Conservation (phyloP, 495 filamentous ascomycete species). For the Hyaloscypha finlandica region DNA sequence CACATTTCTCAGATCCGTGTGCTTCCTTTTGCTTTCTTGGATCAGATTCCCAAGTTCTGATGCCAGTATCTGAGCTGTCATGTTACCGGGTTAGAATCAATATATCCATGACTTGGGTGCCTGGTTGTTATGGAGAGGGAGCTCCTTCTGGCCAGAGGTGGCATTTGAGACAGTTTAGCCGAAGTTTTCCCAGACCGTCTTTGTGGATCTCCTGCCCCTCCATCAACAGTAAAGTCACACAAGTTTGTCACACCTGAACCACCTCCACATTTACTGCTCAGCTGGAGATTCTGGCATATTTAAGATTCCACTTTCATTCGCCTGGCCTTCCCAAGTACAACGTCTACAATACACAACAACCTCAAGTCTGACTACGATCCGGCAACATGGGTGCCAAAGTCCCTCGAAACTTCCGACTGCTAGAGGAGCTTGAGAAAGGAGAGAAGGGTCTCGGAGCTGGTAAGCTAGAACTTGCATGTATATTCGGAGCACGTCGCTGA, state of each 20-base stretch:
- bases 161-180: slow-evolving; percentile 19
- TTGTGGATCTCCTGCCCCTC: slow-evolving; percentile 9
- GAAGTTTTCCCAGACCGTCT: slow-evolving; percentile 19
- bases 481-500: background rate
- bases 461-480: slow-evolving; percentile 39
- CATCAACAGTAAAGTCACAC: slow-evolving; percentile 12
- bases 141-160: slow-evolving; percentile 10
- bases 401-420: slow-evolving; percentile 90
- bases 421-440: slow-evolving; percentile 98
- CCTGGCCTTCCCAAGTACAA: background rate
- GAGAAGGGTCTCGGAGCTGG: slow-evolving; percentile 96
- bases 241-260: background rate
- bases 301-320: background rate
- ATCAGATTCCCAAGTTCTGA: slow-evolving; percentile 89
- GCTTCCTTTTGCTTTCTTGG: slow-evolving; percentile 92
- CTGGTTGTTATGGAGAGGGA: slow-evolving; percentile 8
- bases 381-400: slow-evolving; percentile 76
- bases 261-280: background rate
- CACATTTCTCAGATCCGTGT: slow-evolving; percentile 84
- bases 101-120: slow-evolving; percentile 27
- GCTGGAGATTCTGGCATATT: background rate
- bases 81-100: slow-evolving; percentile 49
- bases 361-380: background rate
- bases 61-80: slow-evolving; percentile 91
- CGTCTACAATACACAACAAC: slow-evolving; percentile 1